Evolutionary conservation across 2,329 filamentous ascomycete genomes (phyloP), one percentile per base, ranked within the genome.

Genomic region (Trichoderma brevicompactum): DNA sequence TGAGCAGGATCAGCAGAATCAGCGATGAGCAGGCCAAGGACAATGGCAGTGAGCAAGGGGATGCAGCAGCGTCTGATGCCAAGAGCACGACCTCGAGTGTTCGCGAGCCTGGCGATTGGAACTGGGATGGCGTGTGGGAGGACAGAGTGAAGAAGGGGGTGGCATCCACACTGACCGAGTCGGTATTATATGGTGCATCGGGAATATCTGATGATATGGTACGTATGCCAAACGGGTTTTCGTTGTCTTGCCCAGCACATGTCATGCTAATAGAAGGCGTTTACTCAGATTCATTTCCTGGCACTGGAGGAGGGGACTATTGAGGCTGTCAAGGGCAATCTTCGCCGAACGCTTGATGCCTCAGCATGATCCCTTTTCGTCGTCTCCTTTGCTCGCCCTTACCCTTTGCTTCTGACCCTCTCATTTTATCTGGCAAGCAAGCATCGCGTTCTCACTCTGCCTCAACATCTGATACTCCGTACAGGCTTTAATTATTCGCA

Each of bases 51-150:
- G 66, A 70, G 32, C 67, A 44, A 63, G 28, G 65, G 48, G 72
- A 66, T 38, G 53, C 43, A 43, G 12, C 41, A 32, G 48, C 61
- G 7, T 54, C 17, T 13, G 41, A 49, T n/a, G 28, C 46, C 5
- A 64, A 69, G 13, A 54, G 49, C 12, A 50, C 48, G 32, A 44
- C 46, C 17, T 41, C 69, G 1, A 70, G 67, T 32, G 36, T 44
- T 46, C 50, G 59, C 41, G 65, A 65, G 36, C 92, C 92, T 0
- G 91, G 90, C 7, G 90, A 96, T 72, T 98, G 94, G 94, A 96
- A 96, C 74, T 98, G 94, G 94, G 92, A 97, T 72, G 94, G 94
- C 0, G 94, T 98, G 0, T 99, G 94, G 94, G 92, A 96, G 74
- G 90, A 94, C 69, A 85, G 94, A 63, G 94, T 97, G 1, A 89